Base-by-base conservation (phyloP, 805 yeast species). In the Cyberlindnera veronae region DNA sequence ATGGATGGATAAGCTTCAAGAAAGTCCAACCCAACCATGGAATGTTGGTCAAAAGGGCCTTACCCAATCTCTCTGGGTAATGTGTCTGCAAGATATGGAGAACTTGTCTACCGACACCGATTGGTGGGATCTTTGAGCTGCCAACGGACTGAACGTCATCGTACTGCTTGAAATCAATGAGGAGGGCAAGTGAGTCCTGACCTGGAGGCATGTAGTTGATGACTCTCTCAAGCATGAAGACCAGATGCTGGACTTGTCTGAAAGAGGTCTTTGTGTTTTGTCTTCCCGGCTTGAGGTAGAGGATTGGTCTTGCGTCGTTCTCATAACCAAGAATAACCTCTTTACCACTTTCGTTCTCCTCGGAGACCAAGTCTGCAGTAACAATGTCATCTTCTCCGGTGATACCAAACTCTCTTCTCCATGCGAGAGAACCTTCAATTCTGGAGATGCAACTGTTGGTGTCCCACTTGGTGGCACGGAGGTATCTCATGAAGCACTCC, bases 181-280 rank as follows among this genome's bases (percentile, higher is more conserved):
- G 69, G 38, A 93, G 66, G 1, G 98, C 96, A 39, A 93, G 68
- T 11, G 95, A 83, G 58, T 91, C 99, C 64, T 93, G 99, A 17
- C 98, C 98, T 0, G 88, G 74, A 1, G 97, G 96, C 97, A 93
- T 91, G 62, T 77, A 86, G 62, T 89, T 95, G 42, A 91, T 90
- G 31, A 85, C 95, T 44, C 90, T 74, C 63, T 93, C 99, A 39
- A 93, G 71, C 89, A 84, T 84, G 67, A 72, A 91, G 6, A 93
- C 98, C 60, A 93, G 69, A 60, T 89, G 96, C 63, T 93, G 95
- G n/a, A 93, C 96, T 60, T 93, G 99, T 53, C 91, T 76, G 47
- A 79, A 83, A 1, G 93, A 78, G 3, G 93, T 79, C 57, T 87
- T 86, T 13, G 99, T 93, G 66, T 93, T 93, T 64, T 93, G 99